phyloP scores from a whole-genome alignment of 2,329 filamentous ascomycete species.

The Talaromyces sp. region DNA sequence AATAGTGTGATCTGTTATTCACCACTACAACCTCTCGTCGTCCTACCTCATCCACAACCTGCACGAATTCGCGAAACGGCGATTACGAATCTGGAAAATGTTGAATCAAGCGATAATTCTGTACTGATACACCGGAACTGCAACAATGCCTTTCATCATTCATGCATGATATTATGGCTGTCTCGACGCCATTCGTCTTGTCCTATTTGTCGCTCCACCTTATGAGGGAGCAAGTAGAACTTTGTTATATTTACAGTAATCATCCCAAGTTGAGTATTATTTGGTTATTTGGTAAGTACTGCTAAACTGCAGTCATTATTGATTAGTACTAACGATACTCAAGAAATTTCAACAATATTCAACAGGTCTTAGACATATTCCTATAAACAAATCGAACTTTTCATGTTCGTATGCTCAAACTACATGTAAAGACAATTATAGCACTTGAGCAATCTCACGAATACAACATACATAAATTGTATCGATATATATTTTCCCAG shows the following conservation, averaged over 20 bases:
- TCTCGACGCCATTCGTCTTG: slow-evolving; percentile 7
- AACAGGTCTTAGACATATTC: too few species aligned
- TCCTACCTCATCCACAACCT: slow-evolving; percentile 8
- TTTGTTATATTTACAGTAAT: too few species aligned
- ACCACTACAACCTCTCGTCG: slow-evolving; percentile 8
- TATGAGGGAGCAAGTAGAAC: not conserved
- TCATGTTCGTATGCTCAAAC: too few species aligned
- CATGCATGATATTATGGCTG: slow-evolving; percentile 8
- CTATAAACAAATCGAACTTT: too few species aligned
- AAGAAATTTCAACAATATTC: too few species aligned
- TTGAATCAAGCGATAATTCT: slow-evolving; percentile 1
- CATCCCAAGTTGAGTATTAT: too few species aligned
- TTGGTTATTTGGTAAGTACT: too few species aligned
- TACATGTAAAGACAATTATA: too few species aligned
- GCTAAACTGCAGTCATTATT: too few species aligned
- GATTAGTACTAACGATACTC: too few species aligned
- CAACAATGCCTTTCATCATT: slow-evolving; percentile 10
- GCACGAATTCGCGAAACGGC: not conserved
- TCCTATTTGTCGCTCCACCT: slow-evolving; percentile 11
- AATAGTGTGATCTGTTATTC: slow-evolving; percentile 7
- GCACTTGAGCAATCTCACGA: too few species aligned
- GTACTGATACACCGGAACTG: slow-evolving; percentile 8
- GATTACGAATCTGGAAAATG: not conserved
- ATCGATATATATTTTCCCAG: not conserved
- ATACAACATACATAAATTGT: too few species aligned